Evolutionary conservation across 1,139 yeast species (phyloP).

Genomic region (Wickerhamomyces sp.): DNA sequence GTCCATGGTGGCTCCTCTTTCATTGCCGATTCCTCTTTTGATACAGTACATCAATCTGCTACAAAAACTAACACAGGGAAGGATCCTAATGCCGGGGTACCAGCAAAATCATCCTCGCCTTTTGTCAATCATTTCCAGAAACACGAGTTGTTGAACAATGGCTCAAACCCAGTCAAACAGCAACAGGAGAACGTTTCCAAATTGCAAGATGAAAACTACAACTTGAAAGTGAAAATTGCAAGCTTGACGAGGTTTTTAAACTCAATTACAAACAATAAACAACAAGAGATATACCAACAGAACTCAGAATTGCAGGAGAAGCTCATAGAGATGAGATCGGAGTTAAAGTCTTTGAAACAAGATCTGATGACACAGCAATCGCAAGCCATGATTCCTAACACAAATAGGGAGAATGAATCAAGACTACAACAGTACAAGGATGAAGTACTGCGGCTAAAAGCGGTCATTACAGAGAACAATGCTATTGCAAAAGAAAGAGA

Average conservation of each 20-base stretch:
- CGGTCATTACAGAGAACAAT: slow-evolving; percentile 6
- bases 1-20: slow-evolving; percentile 24
- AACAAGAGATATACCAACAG: slow-evolving; percentile 21
- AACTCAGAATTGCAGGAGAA: slow-evolving; percentile 24
- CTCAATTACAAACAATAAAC: slow-evolving; percentile 22
- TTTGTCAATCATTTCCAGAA: slow-evolving; percentile 12
- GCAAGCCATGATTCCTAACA: background rate
- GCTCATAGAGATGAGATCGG: slow-evolving; percentile 19
- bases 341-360: slow-evolving; percentile 14
- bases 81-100: background rate
- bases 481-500: slow-evolving; percentile 11
- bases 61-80: slow-evolving; percentile 1
- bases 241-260: slow-evolving; percentile 46
- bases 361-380: slow-evolving; percentile 11
- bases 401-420: background rate
- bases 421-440: slow-evolving; percentile 7
- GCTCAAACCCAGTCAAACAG: slow-evolving; percentile 45
- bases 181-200: slow-evolving; percentile 48
- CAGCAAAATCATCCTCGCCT: slow-evolving; percentile 13
- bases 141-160: slow-evolving; percentile 25
- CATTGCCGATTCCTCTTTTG: slow-evolving; percentile 20
- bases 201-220: slow-evolving; percentile 56
- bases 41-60: slow-evolving; percentile 14
- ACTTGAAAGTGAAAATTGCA: slow-evolving; percentile 53
- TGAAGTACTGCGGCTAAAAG: slow-evolving; percentile 17